Conservation (phyloP, 768 basidiomycete species). For the Leucogyrophana mollusca region DNA sequence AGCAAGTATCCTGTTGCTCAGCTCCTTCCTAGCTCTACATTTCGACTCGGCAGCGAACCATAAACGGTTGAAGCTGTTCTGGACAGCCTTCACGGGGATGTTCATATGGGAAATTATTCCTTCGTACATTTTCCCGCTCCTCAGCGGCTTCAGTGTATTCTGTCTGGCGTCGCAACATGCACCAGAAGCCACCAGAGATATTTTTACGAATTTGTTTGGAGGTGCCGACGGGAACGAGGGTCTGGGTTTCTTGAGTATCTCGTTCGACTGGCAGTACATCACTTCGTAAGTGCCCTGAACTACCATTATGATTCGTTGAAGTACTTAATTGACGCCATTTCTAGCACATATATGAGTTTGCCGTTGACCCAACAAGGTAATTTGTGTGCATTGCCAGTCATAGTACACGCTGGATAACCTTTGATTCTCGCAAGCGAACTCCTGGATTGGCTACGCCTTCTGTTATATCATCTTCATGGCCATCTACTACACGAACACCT, state of each 20-base stretch:
- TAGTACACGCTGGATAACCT: neutral
- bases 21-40: slow-evolving; percentile 44
- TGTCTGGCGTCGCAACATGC: slow-evolving; percentile 53
- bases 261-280: slow-evolving; percentile 61
- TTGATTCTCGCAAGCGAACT: slow-evolving; percentile 40
- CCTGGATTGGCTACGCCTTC: slow-evolving; percentile 52
- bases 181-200: no score
- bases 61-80: slow-evolving; percentile 54
- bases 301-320: no score
- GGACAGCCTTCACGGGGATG: slow-evolving; percentile 49
- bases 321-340: neutral
- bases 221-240: slow-evolving; percentile 69
- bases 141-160: slow-evolving; percentile 52
- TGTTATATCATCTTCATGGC: slow-evolving; percentile 53
- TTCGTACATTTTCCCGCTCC: slow-evolving; percentile 48
- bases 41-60: slow-evolving; percentile 41
- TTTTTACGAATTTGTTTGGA: slow-evolving; percentile 60
- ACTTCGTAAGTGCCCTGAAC: slow-evolving; percentile 6
- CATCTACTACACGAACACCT: slow-evolving; percentile 63
- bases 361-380: slow-evolving; percentile 61
- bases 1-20: slow-evolving; percentile 29
- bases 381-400: neutral
- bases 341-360: slow-evolving; percentile 41
- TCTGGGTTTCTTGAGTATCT: slow-evolving; percentile 55
- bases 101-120: slow-evolving; percentile 52